Conservation (phyloP, 805 yeast genomes). For the Saturnispora galanensis region DNA sequence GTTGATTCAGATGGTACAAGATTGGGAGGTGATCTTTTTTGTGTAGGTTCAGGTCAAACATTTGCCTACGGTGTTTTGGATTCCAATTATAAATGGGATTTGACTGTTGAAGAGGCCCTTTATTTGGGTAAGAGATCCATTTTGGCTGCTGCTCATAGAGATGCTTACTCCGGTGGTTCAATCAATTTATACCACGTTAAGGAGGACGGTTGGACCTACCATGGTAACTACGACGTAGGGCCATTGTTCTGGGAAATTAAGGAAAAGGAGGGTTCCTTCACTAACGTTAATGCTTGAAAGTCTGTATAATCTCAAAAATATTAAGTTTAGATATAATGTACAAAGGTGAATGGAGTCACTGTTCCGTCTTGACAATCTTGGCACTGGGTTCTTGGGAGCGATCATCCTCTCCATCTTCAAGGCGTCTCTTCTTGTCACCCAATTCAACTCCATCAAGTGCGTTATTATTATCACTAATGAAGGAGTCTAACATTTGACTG, state of each 20-base stretch:
- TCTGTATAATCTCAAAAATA: background rate
- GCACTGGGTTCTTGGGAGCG: background rate
- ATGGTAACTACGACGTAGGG: conserved; percentile 92
- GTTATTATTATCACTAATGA: conserved; percentile 8
- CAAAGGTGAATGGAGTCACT: background rate
- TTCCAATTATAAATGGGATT: conserved; percentile 85
- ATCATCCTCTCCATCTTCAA: background rate
- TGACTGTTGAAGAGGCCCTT: conserved; percentile 86
- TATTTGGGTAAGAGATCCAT: conserved; percentile 92
- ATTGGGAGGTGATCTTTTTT: conserved; percentile 85
- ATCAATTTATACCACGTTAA: conserved; percentile 88
- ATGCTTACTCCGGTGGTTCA: conserved; percentile 96
- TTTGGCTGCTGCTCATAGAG: conserved; percentile 96
- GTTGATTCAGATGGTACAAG: conserved; percentile 97
- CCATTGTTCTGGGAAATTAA: conserved; percentile 86
- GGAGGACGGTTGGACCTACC: conserved; percentile 90
- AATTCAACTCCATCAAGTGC: conserved; percentile 4
- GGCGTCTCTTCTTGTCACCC: conserved; percentile 3
- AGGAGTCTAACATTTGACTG: conserved; percentile 6
- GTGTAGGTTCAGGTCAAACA: conserved; percentile 99
- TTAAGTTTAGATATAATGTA: background rate
- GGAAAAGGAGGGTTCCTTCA: conserved; percentile 80
- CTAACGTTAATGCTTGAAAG: conserved; percentile 51
- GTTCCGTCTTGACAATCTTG: conserved; percentile 3
- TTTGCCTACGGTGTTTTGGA: conserved; percentile 98